phyloP scores from a whole-genome alignment of 139 green algal species.

The Asterochloris erici region DNA sequence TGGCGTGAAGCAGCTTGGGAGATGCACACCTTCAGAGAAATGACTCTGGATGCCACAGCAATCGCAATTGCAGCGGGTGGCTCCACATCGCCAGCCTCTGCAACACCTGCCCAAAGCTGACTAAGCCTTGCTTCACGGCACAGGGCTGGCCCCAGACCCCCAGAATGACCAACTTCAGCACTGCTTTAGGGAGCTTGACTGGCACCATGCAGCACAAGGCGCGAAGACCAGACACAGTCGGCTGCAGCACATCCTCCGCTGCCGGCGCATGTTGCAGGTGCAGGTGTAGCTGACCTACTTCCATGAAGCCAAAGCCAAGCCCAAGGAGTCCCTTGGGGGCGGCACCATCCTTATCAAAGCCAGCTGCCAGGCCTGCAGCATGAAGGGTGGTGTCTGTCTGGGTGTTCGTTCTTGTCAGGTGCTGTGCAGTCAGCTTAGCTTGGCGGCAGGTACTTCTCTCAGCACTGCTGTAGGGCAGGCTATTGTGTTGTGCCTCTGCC shows the following conservation, averaged over 20 bases:
- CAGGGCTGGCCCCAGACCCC: background rate
- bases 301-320: constrained; percentile 94
- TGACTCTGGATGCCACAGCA: too few relatives aligned
- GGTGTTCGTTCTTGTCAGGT: background rate
- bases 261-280: background rate
- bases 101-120: too few relatives aligned
- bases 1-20: too few relatives aligned
- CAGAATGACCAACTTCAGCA: background rate
- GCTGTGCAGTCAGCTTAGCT: background rate
- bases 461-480: too few relatives aligned
- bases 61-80: too few relatives aligned
- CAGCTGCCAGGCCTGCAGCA: constrained; percentile 82
- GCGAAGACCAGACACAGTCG: background rate
- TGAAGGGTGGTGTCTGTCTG: background rate
- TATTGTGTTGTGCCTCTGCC: background rate
- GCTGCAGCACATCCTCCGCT: too few relatives aligned
- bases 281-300: constrained; percentile 63
- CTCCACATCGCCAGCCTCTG: too few relatives aligned
- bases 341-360: constrained; percentile 97
- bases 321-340: constrained; percentile 70
- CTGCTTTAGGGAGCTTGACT: background rate
- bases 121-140: too few relatives aligned
- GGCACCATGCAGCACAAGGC: background rate
- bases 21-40: too few relatives aligned
- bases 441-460: too few relatives aligned